These are phyloP conservation scores for Hypomontagnella submonticulosa DNA, from an alignment of 495 filamentous ascomycete genomes.

Conservation along the genomic window DNA sequence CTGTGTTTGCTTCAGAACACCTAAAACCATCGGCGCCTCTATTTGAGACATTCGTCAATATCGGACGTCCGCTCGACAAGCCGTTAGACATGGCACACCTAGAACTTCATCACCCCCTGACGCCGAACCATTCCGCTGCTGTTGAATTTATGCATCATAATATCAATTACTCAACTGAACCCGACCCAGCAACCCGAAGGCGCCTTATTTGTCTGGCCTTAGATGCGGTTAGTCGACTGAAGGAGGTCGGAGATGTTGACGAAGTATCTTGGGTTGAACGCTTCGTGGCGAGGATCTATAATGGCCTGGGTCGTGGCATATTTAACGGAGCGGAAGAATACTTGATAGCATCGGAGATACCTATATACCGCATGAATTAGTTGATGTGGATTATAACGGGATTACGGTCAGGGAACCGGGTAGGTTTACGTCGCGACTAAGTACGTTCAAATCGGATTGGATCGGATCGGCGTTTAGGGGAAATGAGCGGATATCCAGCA, in stretches of 20 bases:
- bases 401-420: conserved; percentile 5
- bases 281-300: conserved; percentile 23
- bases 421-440: conserved; percentile 4
- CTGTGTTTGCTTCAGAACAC: conserved; percentile 45
- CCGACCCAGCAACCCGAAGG: conserved; percentile 2
- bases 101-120: conserved; percentile 54
- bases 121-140: conserved; percentile 50
- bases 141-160: conserved; percentile 45
- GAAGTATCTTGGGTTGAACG: conserved; percentile 45
- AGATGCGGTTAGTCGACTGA: conserved; percentile 42
- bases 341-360: conserved; percentile 13
- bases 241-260: conserved; percentile 32
- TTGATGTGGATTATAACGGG: neutral
- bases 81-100: conserved; percentile 52
- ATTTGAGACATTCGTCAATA: conserved; percentile 55
- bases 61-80: conserved; percentile 36
- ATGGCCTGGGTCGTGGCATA: conserved; percentile 17
- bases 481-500: neutral
- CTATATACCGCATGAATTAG: conserved; percentile 10
- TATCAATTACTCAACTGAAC: neutral
- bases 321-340: neutral
- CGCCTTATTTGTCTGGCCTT: conserved; percentile 40
- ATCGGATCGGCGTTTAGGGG: conserved; percentile 31
- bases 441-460: conserved; percentile 25
- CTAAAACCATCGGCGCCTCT: conserved; percentile 46